A percentile compares a stretch with the other conserved stretches of the same genome.
phyloP scores from a whole-genome alignment of 1,139 yeast genomes.

The Protomyces macrosporus region DNA sequence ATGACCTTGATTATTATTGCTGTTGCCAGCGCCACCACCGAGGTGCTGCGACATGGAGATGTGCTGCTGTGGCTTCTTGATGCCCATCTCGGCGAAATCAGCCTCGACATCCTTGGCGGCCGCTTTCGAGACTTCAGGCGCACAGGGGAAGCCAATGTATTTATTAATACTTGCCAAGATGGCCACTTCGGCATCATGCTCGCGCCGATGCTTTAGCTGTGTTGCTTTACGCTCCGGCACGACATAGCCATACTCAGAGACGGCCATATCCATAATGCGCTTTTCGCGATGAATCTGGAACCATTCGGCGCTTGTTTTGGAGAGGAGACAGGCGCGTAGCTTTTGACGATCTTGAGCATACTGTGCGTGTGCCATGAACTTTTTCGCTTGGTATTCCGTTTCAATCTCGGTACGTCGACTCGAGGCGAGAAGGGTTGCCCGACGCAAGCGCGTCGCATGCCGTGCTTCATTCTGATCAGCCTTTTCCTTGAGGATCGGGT shows the following conservation, averaged over 20 bases:
- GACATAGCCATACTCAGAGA: constrained; percentile 45
- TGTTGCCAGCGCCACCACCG: not conserved
- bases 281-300: constrained; percentile 87
- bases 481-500: constrained; percentile 41
- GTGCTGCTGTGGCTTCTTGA: not conserved
- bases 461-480: constrained; percentile 51
- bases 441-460: constrained; percentile 70
- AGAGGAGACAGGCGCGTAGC: constrained; percentile 58
- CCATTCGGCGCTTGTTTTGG: constrained; percentile 80
- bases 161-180: constrained; percentile 53
- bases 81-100: constrained; percentile 38
- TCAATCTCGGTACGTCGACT: constrained; percentile 63
- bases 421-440: constrained; percentile 64
- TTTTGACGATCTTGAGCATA: constrained; percentile 66
- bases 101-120: constrained; percentile 48
- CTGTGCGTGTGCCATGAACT: constrained; percentile 82
- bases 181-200: constrained; percentile 54
- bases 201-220: constrained; percentile 52
- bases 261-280: constrained; percentile 72
- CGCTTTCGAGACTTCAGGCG: constrained; percentile 50
- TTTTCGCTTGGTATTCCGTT: constrained; percentile 69
- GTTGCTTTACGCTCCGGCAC: constrained; percentile 39
- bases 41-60: not conserved
- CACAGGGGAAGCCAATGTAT: constrained; percentile 61
- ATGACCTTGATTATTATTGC: not conserved